Conservation (phyloP, 495 filamentous ascomycete genomes). For the Podospora didyma region DNA sequence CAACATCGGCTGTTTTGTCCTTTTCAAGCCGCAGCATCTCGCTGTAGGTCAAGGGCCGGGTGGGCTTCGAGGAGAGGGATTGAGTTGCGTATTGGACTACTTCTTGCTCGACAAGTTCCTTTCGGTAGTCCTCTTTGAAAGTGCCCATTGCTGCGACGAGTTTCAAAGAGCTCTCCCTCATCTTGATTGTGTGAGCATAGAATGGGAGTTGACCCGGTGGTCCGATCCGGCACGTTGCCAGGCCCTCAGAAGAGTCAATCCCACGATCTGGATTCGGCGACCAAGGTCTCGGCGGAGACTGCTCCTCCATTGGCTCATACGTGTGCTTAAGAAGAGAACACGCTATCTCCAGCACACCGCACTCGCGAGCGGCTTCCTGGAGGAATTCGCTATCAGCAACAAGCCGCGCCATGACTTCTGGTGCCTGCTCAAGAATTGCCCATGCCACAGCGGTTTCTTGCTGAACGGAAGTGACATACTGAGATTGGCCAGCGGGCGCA, state of each 20-base stretch:
- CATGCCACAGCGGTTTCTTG: constrained; percentile 37
- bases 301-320: constrained; percentile 46
- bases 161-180: constrained; percentile 72
- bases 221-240: constrained; percentile 47
- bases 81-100: constrained; percentile 78
- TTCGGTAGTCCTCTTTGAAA: constrained; percentile 80
- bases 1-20: constrained; percentile 10
- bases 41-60: constrained; percentile 27
- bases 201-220: constrained; percentile 57
- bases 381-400: constrained; percentile 70
- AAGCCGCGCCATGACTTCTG: constrained; percentile 70
- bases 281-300: constrained; percentile 39
- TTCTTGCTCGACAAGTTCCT: constrained; percentile 75
- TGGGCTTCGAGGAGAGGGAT: constrained; percentile 62
- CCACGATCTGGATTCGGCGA: constrained; percentile 28
- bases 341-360: constrained; percentile 65
- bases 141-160: constrained; percentile 74
- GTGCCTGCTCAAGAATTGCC: constrained; percentile 64
- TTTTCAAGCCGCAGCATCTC: constrained; percentile 21
- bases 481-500: neutral
- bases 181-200: constrained; percentile 67
- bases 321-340: constrained; percentile 71
- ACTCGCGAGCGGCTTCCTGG: constrained; percentile 80
- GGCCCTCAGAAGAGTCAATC: constrained; percentile 14
- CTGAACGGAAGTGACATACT: constrained; percentile 28